Conservation (phyloP, 306 rosid genomes). For the Pueraria montana region DNA sequence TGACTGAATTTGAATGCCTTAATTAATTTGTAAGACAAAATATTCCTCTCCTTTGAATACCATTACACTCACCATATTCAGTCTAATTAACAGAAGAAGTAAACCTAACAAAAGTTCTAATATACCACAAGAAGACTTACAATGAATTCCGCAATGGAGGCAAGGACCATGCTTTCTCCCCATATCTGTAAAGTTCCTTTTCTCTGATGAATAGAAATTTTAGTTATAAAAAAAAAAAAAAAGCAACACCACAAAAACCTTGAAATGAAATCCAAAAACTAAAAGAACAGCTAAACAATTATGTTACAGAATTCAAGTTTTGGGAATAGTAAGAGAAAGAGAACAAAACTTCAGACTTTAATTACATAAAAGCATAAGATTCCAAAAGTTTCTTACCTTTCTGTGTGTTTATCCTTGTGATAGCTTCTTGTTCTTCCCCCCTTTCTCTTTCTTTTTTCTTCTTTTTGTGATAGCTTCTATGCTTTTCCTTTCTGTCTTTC, state of each 20-base stretch:
- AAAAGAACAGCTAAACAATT: neutral
- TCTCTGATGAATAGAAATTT: no score
- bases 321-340: neutral
- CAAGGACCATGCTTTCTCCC: constrained; percentile 35
- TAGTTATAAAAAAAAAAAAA: no score
- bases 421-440: neutral
- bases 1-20: neutral
- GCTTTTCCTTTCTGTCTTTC: neutral
- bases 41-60: neutral
- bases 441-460: neutral
- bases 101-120: neutral
- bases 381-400: neutral
- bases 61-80: neutral
- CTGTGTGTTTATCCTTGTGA: neutral
- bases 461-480: neutral
- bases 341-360: neutral
- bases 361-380: neutral
- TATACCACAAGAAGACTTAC: constrained; percentile 28
- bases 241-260: neutral
- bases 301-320: neutral
- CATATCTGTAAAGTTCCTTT: constrained; percentile 1
- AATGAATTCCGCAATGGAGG: constrained; percentile 26
- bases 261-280: neutral
- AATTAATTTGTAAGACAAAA: neutral
- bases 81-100: neutral